A percentile compares a stretch with the other conserved stretches of the same genome.
These are phyloP conservation scores for Plenodomus lindquistii DNA, from an alignment of 2,329 filamentous ascomycete species.

Conservation along the genomic window DNA sequence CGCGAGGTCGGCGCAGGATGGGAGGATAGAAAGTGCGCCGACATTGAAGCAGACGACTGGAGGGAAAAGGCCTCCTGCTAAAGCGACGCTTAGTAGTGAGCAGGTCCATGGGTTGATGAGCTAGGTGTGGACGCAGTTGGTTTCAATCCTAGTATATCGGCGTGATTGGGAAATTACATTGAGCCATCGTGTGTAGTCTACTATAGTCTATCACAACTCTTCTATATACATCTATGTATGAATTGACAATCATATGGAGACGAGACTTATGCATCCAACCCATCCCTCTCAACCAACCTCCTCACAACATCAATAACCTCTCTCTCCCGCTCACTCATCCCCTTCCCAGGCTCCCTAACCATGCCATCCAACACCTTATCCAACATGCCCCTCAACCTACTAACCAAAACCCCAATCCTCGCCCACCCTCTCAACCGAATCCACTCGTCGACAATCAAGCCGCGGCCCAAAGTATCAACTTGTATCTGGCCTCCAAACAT, in stretches of 20 bases:
- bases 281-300: conserved; percentile 85
- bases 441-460: conserved; percentile 91
- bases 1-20: conserved; percentile 1
- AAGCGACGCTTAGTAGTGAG: conserved; percentile 17
- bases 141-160: too few relatives aligned
- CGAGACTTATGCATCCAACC: conserved; percentile 62
- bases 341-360: conserved; percentile 72
- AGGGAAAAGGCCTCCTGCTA: conserved; percentile 9
- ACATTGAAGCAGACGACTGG: conserved; percentile 12
- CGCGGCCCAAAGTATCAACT: conserved; percentile 84
- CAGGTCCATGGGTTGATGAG: conserved; percentile 18
- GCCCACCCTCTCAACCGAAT: conserved; percentile 87
- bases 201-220: too few relatives aligned
- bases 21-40: conserved; percentile 5
- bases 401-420: conserved; percentile 86
- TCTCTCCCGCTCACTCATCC: conserved; percentile 53
- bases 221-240: not conserved
- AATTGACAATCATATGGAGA: too few relatives aligned
- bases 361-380: conserved; percentile 81
- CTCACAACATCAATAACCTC: conserved; percentile 77
- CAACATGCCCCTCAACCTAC: conserved; percentile 79
- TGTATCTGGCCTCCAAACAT: conserved; percentile 85
- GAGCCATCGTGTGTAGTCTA: too few relatives aligned
- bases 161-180: too few relatives aligned
- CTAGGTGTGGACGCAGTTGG: too few relatives aligned